Evolutionary conservation across 768 basidiomycete species (phyloP).

Genomic region (Leccinum arenicola): DNA sequence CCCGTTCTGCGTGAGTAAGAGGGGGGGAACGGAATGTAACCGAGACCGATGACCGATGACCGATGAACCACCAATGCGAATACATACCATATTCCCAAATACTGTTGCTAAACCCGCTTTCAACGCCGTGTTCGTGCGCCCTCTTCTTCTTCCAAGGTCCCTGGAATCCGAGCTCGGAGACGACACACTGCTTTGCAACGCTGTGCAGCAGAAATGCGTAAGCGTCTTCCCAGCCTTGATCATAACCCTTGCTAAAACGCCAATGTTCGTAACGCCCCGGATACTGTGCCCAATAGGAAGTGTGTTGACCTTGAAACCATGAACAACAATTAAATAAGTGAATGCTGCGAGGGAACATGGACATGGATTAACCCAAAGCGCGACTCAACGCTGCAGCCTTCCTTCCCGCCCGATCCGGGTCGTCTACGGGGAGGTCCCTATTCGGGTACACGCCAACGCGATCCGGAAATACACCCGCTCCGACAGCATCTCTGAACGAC

Average conservation of each 20-base stretch:
- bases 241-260: slow-evolving; percentile 65
- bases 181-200: slow-evolving; percentile 19
- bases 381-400: slow-evolving; percentile 29
- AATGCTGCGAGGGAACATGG: slow-evolving; percentile 16
- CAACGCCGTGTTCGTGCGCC: slow-evolving; percentile 40
- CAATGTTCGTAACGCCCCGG: slow-evolving; percentile 62
- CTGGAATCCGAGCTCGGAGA: slow-evolving; percentile 63
- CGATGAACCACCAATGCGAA: not conserved
- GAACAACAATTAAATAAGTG: slow-evolving; percentile 1
- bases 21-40: not conserved
- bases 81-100: slow-evolving; percentile 66
- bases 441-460: slow-evolving; percentile 43
- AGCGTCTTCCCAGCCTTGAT: slow-evolving; percentile 70
- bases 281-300: slow-evolving; percentile 43
- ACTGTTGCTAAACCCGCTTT: slow-evolving; percentile 37
- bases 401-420: slow-evolving; percentile 19
- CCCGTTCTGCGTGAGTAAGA: not conserved
- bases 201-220: slow-evolving; percentile 48
- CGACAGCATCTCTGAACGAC: slow-evolving; percentile 65
- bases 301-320: slow-evolving; percentile 35
- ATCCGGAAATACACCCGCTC: slow-evolving; percentile 58
- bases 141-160: slow-evolving; percentile 55
- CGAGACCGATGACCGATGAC: not conserved
- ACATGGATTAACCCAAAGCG: slow-evolving; percentile 33
- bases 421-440: slow-evolving; percentile 15